Percentiles rank a stretch among this genome's conserved stretches.
Conservation (phyloP, 139 green algal genomes). For the Picochlorum sp. region DNA sequence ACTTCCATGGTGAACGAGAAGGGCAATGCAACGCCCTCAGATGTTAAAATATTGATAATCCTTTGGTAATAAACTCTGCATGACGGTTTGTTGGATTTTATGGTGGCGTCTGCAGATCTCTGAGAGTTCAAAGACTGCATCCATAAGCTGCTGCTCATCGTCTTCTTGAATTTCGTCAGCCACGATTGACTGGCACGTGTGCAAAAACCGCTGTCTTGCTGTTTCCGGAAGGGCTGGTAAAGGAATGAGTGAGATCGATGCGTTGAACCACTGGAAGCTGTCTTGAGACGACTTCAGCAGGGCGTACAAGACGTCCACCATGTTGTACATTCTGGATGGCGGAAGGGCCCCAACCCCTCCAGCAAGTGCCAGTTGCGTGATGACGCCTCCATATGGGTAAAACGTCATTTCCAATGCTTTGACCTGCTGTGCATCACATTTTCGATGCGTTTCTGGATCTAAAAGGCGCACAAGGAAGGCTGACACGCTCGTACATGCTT, state of each 20-base stretch:
- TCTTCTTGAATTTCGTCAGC: slow-evolving; percentile 11
- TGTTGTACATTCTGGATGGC: slow-evolving; percentile 26
- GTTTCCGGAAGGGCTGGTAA: slow-evolving; percentile 23
- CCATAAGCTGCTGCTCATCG: slow-evolving; percentile 28
- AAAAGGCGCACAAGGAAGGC: slow-evolving; percentile 50
- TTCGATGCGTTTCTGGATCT: slow-evolving; percentile 17
- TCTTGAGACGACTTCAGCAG: slow-evolving; percentile 31
- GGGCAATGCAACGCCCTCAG: not conserved
- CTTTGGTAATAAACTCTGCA: slow-evolving; percentile 47
- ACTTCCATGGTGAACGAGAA: not conserved
- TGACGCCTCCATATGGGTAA: slow-evolving; percentile 16
- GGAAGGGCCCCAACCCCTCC: slow-evolving; percentile 44
- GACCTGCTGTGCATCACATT: slow-evolving; percentile 10
- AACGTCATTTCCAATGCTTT: slow-evolving; percentile 22
- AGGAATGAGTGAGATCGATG: slow-evolving; percentile 40
- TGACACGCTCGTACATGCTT: slow-evolving; percentile 60
- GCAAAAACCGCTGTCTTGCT: slow-evolving; percentile 42
- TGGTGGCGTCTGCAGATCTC: slow-evolving; percentile 58
- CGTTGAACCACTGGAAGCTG: slow-evolving; percentile 40
- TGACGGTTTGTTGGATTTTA: slow-evolving; percentile 31
- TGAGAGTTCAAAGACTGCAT: slow-evolving; percentile 47
- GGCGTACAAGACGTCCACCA: slow-evolving; percentile 40
- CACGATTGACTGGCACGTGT: slow-evolving; percentile 16
- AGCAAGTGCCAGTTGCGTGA: slow-evolving; percentile 45
- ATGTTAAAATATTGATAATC: slow-evolving; percentile 38